phyloP scores from a whole-genome alignment of 352 stramenopile species.

The Globisporangium megalacanthum region DNA sequence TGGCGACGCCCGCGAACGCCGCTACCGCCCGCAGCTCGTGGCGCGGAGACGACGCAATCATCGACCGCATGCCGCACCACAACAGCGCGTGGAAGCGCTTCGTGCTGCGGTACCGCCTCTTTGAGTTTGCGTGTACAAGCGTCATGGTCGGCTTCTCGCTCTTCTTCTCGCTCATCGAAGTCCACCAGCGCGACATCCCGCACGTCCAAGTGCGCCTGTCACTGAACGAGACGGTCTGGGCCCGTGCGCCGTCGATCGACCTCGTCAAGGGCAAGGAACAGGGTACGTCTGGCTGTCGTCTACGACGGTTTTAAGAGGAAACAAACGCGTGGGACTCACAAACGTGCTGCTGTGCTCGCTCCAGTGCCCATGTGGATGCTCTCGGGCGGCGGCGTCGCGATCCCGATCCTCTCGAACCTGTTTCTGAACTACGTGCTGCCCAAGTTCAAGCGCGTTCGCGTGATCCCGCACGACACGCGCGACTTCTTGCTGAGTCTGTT shows the following conservation, averaged over 20 bases:
- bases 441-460: conserved; percentile 33
- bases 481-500: conserved; percentile 66
- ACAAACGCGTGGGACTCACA: neutral
- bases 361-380: conserved; percentile 53
- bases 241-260: conserved; percentile 47
- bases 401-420: conserved; percentile 45
- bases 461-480: conserved; percentile 62
- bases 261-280: conserved; percentile 39
- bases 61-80: conserved; percentile 12
- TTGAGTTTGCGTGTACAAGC: conserved; percentile 47
- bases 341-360: neutral
- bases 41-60: conserved; percentile 7
- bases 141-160: conserved; percentile 42
- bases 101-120: conserved; percentile 34
- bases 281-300: conserved; percentile 1
- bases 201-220: conserved; percentile 40
- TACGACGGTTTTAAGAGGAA: too few relatives aligned
- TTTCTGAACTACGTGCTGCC: conserved; percentile 53
- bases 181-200: conserved; percentile 58
- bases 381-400: conserved; percentile 23
- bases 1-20: conserved; percentile 5
- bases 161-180: conserved; percentile 43
- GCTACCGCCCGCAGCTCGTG: neutral
- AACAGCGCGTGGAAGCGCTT: conserved; percentile 16
- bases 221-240: conserved; percentile 28